Evolutionary conservation across 441 rosid genomes (phyloP), one percentile per base, ranked within the genome.

Genomic region (Mallotus repandus): DNA sequence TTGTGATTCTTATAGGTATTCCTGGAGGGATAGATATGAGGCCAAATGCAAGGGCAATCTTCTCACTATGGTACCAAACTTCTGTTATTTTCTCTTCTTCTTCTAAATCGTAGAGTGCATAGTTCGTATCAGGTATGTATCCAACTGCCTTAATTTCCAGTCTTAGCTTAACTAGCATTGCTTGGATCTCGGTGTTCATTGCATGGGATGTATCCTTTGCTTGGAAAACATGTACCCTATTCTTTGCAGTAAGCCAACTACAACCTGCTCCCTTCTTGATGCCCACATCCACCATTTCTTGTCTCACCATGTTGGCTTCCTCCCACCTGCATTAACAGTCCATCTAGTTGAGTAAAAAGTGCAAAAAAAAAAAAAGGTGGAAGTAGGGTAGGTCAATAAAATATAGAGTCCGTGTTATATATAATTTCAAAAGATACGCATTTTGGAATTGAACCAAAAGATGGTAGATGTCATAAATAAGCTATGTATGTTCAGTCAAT

Each of bases 41-140:
- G 55, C 92, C 97, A 74, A 92, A 92, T 4, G 98, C 95, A 61
- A 94, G 78, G 66, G 98, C 95, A 62, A 92, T 77, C 83, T 94
- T 94, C 89, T 94, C 97, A 10, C 97, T 92, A 69, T 94, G 98
- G 81, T 84, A 67, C 55, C 87, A 83, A 52, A 92, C 97, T 83
- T 94, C 96, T 1, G 84, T 80, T 55, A 83, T 81, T 78, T 86
- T 89, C 75, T 94, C 97, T 62, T 94, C 98, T 85, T 94, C 98
- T 81, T 94, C 98, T 53, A 94, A 77, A 75, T 91, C 97, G 53
- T 81, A 88, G 5, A 94, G 89, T 0, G 93, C 89, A 66, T 86
- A 89, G 60, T 81, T 81, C 29, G 87, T 69, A 72, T 92, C 94
- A 0, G 97, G 88, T 9, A 75, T 61, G 74, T 92, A 91, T 66